A percentile compares a stretch with the other conserved stretches of the same genome.
Conservation (phyloP, 768 basidiomycete genomes). For the Lentinula guzmanii region DNA sequence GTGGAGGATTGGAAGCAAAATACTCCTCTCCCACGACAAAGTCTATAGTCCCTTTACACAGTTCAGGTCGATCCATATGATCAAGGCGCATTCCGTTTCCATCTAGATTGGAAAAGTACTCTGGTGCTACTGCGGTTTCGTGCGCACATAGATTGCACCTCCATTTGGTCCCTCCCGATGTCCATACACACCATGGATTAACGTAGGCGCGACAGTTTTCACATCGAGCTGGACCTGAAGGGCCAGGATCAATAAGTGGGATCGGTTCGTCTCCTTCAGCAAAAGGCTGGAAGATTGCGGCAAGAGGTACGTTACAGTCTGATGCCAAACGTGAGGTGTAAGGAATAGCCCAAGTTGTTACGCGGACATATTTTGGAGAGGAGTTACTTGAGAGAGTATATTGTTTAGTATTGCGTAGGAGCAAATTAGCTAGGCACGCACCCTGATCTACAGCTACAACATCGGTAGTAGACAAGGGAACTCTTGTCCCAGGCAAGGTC, state of each 20-base stretch:
- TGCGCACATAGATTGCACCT: conserved; percentile 86
- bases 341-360: conserved; percentile 89
- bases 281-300: conserved; percentile 85
- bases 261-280: conserved; percentile 78
- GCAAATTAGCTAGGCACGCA: conserved; percentile 10
- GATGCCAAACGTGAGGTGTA: conserved; percentile 69
- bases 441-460: conserved; percentile 91
- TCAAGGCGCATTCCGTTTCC: conserved; percentile 74
- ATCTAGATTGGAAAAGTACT: conserved; percentile 84
- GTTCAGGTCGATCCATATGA: conserved; percentile 75
- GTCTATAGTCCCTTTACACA: conserved; percentile 89
- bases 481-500: conserved; percentile 50
- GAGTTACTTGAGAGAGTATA: conserved; percentile 54
- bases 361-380: conserved; percentile 83
- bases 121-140: conserved; percentile 75
- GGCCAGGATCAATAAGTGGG: conserved; percentile 69
- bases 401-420: neutral
- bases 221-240: conserved; percentile 78
- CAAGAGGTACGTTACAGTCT: conserved; percentile 82
- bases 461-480: conserved; percentile 83
- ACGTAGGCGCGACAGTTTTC: conserved; percentile 82
- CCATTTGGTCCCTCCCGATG: conserved; percentile 80
- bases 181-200: conserved; percentile 90
- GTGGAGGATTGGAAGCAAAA: conserved; percentile 71
- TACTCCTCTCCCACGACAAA: conserved; percentile 80